phyloP scores from a whole-genome alignment of 129 eudicot species.

The Tanacetum coccineum region DNA sequence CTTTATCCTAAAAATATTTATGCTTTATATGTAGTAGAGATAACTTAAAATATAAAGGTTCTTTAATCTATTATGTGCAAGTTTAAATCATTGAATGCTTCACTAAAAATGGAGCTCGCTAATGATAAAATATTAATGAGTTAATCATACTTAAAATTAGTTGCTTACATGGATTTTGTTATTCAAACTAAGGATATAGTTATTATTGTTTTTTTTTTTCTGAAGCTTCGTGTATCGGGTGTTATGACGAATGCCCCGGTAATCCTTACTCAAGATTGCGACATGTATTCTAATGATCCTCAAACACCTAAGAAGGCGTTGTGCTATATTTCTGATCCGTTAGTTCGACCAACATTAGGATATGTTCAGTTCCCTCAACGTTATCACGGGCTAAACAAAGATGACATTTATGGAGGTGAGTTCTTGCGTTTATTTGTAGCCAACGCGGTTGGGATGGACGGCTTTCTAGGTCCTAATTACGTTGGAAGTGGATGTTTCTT shows the following conservation, averaged over 20 bases:
- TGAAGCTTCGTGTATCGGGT: constrained; percentile 74
- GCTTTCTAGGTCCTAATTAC: constrained; percentile 67
- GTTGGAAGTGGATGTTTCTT: constrained; percentile 80
- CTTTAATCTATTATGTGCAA: too few relatives aligned
- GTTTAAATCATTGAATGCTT: too few relatives aligned
- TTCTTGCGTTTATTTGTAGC: constrained; percentile 40
- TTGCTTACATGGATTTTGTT: neutral
- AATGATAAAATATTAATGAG: neutral
- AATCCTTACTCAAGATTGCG: constrained; percentile 67
- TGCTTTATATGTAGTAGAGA: too few relatives aligned
- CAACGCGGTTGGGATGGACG: constrained; percentile 69
- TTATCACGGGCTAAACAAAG: constrained; percentile 59
- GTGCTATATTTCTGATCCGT: constrained; percentile 51
- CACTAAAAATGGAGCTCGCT: too few relatives aligned
- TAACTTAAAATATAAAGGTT: too few relatives aligned
- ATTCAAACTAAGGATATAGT: neutral
- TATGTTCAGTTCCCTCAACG: constrained; percentile 71
- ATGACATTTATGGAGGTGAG: constrained; percentile 68
- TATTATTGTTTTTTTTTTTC: neutral
- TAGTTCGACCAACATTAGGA: constrained; percentile 38
- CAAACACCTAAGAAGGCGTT: constrained; percentile 45
- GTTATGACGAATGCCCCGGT: constrained; percentile 62
- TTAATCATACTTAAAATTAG: neutral
- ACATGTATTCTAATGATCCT: constrained; percentile 87
- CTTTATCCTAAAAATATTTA: too few relatives aligned